These are phyloP conservation scores for Colletotrichum paranaense DNA, from an alignment of 2,329 filamentous ascomycete species.

Conservation along the genomic window DNA sequence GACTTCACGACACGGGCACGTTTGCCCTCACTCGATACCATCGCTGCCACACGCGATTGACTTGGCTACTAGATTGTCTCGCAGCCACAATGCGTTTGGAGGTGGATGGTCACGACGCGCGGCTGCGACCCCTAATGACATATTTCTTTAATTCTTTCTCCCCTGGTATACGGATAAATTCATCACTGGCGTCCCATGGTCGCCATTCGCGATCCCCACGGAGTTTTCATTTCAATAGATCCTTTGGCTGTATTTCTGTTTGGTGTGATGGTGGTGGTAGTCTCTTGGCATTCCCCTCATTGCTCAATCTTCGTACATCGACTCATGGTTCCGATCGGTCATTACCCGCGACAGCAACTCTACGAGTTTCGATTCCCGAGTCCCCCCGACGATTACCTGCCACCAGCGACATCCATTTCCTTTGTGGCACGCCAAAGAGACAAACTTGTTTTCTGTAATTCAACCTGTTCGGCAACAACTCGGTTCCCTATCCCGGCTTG, in stretches of 20 bases:
- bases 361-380: neutral
- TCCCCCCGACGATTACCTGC: neutral
- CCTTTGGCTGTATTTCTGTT: conserved; percentile 16
- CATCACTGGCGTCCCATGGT: conserved; percentile 35
- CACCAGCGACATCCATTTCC: neutral
- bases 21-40: neutral
- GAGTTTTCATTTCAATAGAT: conserved; percentile 36
- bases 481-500: neutral
- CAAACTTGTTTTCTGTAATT: neutral
- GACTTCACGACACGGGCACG: conserved; percentile 34
- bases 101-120: neutral
- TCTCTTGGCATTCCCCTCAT: neutral
- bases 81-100: neutral
- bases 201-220: conserved; percentile 21
- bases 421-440: conserved; percentile 1
- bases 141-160: conserved; percentile 39
- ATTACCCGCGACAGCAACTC: too few relatives aligned
- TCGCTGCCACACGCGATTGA: neutral
- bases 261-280: neutral
- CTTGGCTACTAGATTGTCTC: neutral
- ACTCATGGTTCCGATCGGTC: too few relatives aligned
- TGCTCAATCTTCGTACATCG: too few relatives aligned
- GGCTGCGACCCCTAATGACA: conserved; percentile 35
- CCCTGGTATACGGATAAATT: conserved; percentile 39
- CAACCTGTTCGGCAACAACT: neutral